Conservation (phyloP, 2,329 filamentous ascomycete genomes). For the Claviceps spartinae region DNA sequence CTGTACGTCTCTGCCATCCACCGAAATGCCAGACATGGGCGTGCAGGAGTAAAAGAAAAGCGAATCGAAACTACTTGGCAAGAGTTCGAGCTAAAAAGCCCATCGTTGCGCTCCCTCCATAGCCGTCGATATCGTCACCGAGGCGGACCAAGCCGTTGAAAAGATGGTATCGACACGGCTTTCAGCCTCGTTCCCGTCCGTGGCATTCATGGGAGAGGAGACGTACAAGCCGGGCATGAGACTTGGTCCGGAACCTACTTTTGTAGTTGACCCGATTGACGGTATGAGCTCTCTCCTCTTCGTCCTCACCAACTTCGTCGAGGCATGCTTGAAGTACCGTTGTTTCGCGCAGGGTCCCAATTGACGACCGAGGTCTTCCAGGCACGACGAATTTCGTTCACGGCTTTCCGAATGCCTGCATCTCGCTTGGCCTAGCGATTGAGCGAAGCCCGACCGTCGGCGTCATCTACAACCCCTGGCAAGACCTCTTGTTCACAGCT, state of each 20-base stretch:
- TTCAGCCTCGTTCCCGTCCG: conserved; percentile 36
- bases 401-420: conserved; percentile 58
- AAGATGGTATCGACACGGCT: conserved; percentile 44
- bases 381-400: conserved; percentile 68
- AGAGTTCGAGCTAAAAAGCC: neutral
- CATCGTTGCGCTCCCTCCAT: neutral
- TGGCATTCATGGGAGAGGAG: conserved; percentile 62
- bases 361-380: conserved; percentile 1
- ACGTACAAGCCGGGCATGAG: conserved; percentile 54
- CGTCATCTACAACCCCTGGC: conserved; percentile 71
- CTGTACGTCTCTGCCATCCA: conserved; percentile 28
- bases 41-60: neutral
- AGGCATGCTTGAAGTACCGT: too few species aligned
- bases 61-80: neutral
- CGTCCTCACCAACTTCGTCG: neutral
- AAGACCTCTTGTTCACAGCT: conserved; percentile 53
- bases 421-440: conserved; percentile 61
- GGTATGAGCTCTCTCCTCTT: conserved; percentile 23
- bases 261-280: conserved; percentile 73
- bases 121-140: conserved; percentile 58
- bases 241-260: conserved; percentile 55
- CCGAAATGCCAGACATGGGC: too few species aligned
- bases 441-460: conserved; percentile 50
- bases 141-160: conserved; percentile 54
- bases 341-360: too few species aligned